Base-by-base conservation (phyloP, 2,329 filamentous ascomycete species). In the Trichoderma atroviride region DNA sequence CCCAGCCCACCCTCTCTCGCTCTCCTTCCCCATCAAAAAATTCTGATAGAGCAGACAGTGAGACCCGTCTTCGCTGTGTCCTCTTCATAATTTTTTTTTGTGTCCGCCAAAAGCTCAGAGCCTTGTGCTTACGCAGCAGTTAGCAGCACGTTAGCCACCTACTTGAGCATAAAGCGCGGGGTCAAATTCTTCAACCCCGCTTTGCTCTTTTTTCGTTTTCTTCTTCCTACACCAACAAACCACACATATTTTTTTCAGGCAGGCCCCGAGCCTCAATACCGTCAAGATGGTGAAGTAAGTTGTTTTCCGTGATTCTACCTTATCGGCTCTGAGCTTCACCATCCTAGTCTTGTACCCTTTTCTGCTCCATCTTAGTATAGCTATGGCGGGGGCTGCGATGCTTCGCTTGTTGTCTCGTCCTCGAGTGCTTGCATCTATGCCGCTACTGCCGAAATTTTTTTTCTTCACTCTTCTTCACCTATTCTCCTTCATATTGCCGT, bases 261-360 rank as follows among this genome's bases (percentile, higher is more conserved):
- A 76, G 81, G 78, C 80, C 82, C 77, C 79, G 76, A 77, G 74
- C 77, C 81, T 81, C 83, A 91, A 89, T 82, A 92, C 94, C 92
- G 93, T 87, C 91, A 97, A 94, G 84, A 99, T 99, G 96, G 96
- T 99, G 84, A 97, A 98, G 94, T 97, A 92, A 92, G 94, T 95
- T 70, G 71, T 52, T 52, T 52, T 69, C 69, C 68, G 63, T 35
- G 33, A 62, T 64, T 9, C 29, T 29, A 13, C 35, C 19, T 3
- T 31, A 43, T 35, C 37, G 6, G 19, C 63, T 24, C 22, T 50
- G 24, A 53, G 31, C 47, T 65, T 66, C 31, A 29, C 63, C 66
- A 50, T 65, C 35, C 14, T 69, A 6, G 72, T 55, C 62, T 69
- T 40, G 47, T 24, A 50, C 22, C 47, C 19, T 16, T 13, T 57